phyloP scores from a whole-genome alignment of 1,284 basidiomycete genomes.

The Neolentinus lepideus region DNA sequence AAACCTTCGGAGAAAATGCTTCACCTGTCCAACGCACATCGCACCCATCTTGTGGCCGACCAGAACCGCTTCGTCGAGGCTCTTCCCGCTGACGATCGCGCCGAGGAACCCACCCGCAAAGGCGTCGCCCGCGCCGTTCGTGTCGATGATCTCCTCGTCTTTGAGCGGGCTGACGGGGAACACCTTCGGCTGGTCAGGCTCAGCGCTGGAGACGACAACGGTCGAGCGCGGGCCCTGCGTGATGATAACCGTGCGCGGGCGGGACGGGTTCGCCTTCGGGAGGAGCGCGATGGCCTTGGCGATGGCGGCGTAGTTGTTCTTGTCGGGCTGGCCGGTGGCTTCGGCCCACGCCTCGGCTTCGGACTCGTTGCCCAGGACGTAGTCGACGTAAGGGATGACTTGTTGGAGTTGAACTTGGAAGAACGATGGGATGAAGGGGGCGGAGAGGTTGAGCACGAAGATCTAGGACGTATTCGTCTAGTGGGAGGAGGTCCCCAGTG shows the following conservation, averaged over 20 bases:
- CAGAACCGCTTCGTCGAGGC: constrained; percentile 72
- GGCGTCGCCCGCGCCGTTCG: constrained; percentile 98
- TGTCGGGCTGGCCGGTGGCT: constrained; percentile 50
- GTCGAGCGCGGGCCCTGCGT: constrained; percentile 88
- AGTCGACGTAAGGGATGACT: constrained; percentile 77
- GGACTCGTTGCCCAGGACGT: constrained; percentile 91
- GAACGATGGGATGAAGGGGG: constrained; percentile 97
- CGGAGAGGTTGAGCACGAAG: constrained; percentile 91
- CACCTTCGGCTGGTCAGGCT: constrained; percentile 45
- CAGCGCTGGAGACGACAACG: constrained; percentile 63
- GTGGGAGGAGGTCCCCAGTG: not conserved
- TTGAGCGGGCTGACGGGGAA: constrained; percentile 61
- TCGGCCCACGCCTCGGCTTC: constrained; percentile 88
- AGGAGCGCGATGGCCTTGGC: constrained; percentile 68
- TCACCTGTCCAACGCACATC: constrained; percentile 84
- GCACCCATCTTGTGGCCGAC: constrained; percentile 86
- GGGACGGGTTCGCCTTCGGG: constrained; percentile 64
- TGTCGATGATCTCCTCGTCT: constrained; percentile 83
- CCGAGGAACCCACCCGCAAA: constrained; percentile 98
- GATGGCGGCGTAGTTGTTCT: constrained; percentile 61
- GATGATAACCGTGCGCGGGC: constrained; percentile 83
- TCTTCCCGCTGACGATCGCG: constrained; percentile 78
- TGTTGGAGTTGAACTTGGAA: constrained; percentile 80
- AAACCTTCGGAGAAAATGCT: constrained; percentile 15
- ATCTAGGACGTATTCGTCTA: constrained; percentile 38